Conservation (phyloP, 768 basidiomycete species). For the Tulasnella calospora region DNA sequence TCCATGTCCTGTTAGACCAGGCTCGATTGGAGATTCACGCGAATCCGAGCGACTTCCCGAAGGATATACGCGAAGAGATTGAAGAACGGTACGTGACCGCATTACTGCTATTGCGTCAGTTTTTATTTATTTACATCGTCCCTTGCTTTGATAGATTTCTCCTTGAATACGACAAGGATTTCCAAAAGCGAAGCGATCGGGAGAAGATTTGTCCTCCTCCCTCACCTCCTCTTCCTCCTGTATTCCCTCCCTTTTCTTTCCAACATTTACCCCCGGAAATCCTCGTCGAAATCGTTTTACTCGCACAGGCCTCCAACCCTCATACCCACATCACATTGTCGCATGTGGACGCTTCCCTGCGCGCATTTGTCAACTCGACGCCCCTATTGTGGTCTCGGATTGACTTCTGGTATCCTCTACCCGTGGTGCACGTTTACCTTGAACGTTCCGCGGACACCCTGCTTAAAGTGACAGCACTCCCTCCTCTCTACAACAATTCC, state of each 20-base stretch:
- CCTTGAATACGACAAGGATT: background rate
- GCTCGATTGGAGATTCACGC: background rate
- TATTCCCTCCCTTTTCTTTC: background rate
- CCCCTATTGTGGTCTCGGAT: background rate
- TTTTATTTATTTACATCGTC: background rate
- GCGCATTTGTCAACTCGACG: background rate
- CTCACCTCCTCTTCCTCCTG: background rate
- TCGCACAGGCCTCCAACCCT: background rate
- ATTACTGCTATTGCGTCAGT: background rate
- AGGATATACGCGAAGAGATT: background rate
- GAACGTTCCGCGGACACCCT: background rate
- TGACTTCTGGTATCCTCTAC: background rate
- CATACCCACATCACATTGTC: background rate
- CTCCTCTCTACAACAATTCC: background rate
- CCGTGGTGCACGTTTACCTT: background rate
- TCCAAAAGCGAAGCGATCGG: background rate
- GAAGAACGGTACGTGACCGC: background rate
- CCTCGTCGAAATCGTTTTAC: background rate
- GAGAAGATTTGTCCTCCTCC: background rate
- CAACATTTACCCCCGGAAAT: background rate
- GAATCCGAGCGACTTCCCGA: background rate
- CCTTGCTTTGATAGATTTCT: background rate
- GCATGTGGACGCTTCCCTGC: background rate
- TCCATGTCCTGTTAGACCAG: background rate
- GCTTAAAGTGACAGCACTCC: background rate